Conservation (phyloP, 768 basidiomycete genomes). For the Rhodotorula kratochvilovae region DNA sequence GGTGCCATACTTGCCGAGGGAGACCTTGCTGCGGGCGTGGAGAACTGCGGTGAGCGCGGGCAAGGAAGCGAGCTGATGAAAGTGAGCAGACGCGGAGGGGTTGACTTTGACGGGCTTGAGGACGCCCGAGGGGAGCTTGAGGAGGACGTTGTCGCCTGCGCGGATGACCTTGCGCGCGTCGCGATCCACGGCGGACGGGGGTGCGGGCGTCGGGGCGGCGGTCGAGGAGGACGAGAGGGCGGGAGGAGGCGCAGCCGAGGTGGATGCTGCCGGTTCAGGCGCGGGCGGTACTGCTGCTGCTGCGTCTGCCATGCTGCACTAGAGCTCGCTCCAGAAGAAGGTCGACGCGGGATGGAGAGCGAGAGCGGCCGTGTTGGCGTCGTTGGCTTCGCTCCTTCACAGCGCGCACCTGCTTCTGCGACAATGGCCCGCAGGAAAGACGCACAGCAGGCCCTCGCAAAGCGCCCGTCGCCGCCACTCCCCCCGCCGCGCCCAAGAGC, state of each 20-base stretch:
- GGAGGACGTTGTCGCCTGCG: slow-evolving; percentile 69
- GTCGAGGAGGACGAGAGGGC: background rate
- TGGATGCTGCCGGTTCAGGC: background rate
- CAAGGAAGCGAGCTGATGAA: too few species aligned
- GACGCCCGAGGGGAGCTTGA: slow-evolving; percentile 73
- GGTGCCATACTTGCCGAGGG: slow-evolving; percentile 77
- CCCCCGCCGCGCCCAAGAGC: too few species aligned
- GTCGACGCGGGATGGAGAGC: background rate
- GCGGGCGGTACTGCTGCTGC: background rate
- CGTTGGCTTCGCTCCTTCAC: background rate
- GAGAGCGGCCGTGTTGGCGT: too few species aligned
- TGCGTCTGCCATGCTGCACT: slow-evolving; percentile 8
- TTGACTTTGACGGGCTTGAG: slow-evolving; percentile 70
- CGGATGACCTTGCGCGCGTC: slow-evolving; percentile 51
- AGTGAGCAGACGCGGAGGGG: slow-evolving; percentile 58
- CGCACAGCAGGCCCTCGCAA: background rate
- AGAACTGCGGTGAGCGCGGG: background rate
- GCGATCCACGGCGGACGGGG: background rate
- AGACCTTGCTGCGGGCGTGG: slow-evolving; percentile 56
- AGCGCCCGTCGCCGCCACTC: background rate
- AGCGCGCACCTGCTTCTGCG: too few species aligned
- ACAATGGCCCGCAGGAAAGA: background rate
- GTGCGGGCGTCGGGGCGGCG: background rate
- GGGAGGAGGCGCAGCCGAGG: background rate
- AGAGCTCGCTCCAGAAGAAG: too few species aligned